phyloP scores from a whole-genome alignment of 768 basidiomycete genomes.

The Coprinellus micaceus region DNA sequence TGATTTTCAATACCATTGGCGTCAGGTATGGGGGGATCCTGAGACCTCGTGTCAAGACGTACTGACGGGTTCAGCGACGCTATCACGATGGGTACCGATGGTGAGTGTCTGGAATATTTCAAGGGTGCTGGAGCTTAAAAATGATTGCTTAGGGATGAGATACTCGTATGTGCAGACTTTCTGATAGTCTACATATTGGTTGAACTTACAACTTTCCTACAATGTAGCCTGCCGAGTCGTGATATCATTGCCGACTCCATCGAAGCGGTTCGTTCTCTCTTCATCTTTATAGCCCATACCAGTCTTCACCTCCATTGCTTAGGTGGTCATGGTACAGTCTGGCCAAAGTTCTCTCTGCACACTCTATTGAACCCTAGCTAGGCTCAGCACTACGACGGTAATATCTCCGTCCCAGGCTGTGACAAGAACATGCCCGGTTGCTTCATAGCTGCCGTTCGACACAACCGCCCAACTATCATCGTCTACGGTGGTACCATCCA shows the following conservation, averaged over 20 bases:
- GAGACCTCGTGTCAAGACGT: too few relatives aligned
- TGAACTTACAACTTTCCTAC: background rate
- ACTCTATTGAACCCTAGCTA: constrained; percentile 19
- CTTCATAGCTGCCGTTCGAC: constrained; percentile 79
- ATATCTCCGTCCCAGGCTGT: constrained; percentile 83
- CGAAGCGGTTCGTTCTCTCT: constrained; percentile 56
- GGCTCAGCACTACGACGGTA: constrained; percentile 88
- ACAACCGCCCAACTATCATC: constrained; percentile 85
- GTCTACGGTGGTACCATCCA: constrained; percentile 86
- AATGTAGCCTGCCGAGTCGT: constrained; percentile 71
- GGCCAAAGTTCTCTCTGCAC: background rate
- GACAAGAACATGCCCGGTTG: constrained; percentile 94
- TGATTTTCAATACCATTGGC: constrained; percentile 84
- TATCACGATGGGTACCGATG: constrained; percentile 87
- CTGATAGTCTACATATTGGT: background rate
- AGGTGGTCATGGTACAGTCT: constrained; percentile 8
- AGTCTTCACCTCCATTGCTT: background rate
- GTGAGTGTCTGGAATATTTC: too few relatives aligned
- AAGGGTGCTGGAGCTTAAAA: too few relatives aligned
- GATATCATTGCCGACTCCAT: constrained; percentile 90
- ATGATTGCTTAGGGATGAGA: constrained; percentile 61
- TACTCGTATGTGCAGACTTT: constrained; percentile 61
- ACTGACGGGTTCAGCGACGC: constrained; percentile 63
- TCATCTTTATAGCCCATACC: background rate
- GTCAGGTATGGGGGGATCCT: constrained; percentile 48